Evolutionary conservation across 2,329 filamentous ascomycete genomes (phyloP).

Genomic region (Cercospora zeina): DNA sequence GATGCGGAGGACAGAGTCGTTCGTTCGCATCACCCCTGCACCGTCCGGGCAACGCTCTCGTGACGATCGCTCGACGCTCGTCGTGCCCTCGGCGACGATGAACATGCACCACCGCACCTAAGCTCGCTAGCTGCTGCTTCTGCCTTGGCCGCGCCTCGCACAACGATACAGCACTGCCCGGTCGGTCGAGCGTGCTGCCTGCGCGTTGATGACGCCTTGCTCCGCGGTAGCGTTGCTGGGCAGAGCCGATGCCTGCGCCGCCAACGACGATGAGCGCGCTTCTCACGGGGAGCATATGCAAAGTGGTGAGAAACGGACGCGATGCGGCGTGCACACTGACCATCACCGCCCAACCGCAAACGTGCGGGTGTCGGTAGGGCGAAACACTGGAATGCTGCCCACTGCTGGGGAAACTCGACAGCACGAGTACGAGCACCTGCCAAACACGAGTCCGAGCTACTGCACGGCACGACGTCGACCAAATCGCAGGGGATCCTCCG

Average conservation of each 20-base stretch:
- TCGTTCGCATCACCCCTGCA: constrained; percentile 5
- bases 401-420: background rate
- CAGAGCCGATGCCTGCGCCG: background rate
- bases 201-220: background rate
- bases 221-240: background rate
- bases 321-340: background rate
- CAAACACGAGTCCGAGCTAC: constrained; percentile 11
- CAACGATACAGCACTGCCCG: background rate
- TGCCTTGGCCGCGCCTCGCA: constrained; percentile 3
- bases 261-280: background rate
- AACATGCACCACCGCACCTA: background rate
- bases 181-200: background rate
- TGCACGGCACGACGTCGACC: constrained; percentile 7
- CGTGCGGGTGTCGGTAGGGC: background rate
- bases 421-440: background rate
- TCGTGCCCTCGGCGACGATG: background rate
- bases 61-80: background rate
- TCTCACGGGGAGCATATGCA: background rate
- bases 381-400: constrained; percentile 24
- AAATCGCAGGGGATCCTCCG: constrained; percentile 1
- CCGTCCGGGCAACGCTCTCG: background rate
- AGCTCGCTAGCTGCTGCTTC: background rate
- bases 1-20: background rate
- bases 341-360: background rate
- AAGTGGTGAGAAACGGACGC: background rate